Base-by-base conservation (phyloP, 2,329 filamentous ascomycete species). In the Sporothrix protearum region DNA sequence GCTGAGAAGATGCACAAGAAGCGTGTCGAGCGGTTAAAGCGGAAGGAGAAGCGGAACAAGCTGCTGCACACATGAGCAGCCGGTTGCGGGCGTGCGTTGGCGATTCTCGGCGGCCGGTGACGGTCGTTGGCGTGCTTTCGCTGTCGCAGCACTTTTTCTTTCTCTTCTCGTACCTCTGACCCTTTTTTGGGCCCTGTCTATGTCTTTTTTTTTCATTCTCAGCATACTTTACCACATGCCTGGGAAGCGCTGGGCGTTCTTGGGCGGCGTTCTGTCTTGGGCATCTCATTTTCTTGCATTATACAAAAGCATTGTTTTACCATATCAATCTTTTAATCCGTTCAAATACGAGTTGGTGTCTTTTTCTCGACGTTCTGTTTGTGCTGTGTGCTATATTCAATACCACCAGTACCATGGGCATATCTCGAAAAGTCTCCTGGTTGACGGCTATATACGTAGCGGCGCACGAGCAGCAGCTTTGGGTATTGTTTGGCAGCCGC, bases 1-100 rank as follows among this genome's bases (percentile, higher is more conserved):
- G 95, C 94, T 25, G 93, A 94, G 83, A 98, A 96, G 85, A 98
- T 99, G 96, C 95, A 98, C 84, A 89, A 88, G 82, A 98, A 97
- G 86, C 87, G 94, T 73, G 91, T 98, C 14, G 96, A 99, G 83
- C 88, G 96, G 77, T 82, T 97, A 81, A 97, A 94, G 89, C 88
- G 94, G 79, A 92, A 93, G 81, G 96, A 99, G 85, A 98, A 98
- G 90, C 89, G 96, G 79, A 99, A 95, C 82, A 96, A 95, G 84
- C 83, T 93, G 80, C 79, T 91, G 77, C 90, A 90, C 80, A 90
- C 88, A 73, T 91, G 83, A 87, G 61, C 73, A 2, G 30, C 55
- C n/a, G n/a, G n/a, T n/a, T n/a, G n/a, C n/a, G n/a, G n/a, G n/a
- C n/a, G n/a, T n/a, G n/a, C n/a, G n/a, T n/a, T n/a, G n/a, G n/a